These are phyloP conservation scores for Cercophora newfieldiana DNA, from an alignment of 495 filamentous ascomycete genomes.

Conservation along the genomic window DNA sequence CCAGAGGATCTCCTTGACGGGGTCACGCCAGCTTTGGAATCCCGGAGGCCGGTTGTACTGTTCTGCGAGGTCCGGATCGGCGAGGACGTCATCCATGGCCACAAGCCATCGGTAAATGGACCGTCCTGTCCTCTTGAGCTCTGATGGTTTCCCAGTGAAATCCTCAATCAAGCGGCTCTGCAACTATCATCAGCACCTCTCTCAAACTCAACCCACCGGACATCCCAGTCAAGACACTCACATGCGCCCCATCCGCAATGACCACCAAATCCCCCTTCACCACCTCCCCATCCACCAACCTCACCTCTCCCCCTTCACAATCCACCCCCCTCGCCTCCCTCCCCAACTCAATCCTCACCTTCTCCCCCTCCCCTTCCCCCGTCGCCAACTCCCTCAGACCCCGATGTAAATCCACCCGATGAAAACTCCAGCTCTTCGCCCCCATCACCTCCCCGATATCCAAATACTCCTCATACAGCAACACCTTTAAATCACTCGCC, in stretches of 20 bases:
- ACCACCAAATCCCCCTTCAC: constrained; percentile 29
- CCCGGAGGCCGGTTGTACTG: constrained; percentile 31
- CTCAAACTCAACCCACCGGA: no score
- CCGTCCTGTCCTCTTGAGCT: constrained; percentile 26
- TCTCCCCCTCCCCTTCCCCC: constrained; percentile 24
- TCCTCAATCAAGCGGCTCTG: constrained; percentile 37
- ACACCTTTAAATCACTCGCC: constrained; percentile 29
- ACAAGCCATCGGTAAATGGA: constrained; percentile 53
- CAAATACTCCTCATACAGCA: constrained; percentile 29
- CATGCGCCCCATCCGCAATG: constrained; percentile 36
- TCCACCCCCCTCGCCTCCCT: constrained; percentile 26
- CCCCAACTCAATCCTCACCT: constrained; percentile 34
- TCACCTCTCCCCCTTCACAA: constrained; percentile 26
- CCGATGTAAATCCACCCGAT: constrained; percentile 59
- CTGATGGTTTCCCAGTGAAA: constrained; percentile 24
- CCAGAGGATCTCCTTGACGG: constrained; percentile 34
- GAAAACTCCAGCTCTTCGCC: constrained; percentile 37
- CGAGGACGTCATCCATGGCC: constrained; percentile 35
- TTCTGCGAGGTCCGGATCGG: constrained; percentile 31
- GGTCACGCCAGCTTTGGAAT: constrained; percentile 32
- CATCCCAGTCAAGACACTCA: constrained; percentile 15
- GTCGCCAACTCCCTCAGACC: constrained; percentile 47
- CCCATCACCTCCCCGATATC: constrained; percentile 35
- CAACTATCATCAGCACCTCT: neutral
- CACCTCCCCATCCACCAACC: constrained; percentile 19